Evolutionary conservation across 2,329 filamentous ascomycete genomes (phyloP).

Genomic region (Albophoma yamanashiensis): DNA sequence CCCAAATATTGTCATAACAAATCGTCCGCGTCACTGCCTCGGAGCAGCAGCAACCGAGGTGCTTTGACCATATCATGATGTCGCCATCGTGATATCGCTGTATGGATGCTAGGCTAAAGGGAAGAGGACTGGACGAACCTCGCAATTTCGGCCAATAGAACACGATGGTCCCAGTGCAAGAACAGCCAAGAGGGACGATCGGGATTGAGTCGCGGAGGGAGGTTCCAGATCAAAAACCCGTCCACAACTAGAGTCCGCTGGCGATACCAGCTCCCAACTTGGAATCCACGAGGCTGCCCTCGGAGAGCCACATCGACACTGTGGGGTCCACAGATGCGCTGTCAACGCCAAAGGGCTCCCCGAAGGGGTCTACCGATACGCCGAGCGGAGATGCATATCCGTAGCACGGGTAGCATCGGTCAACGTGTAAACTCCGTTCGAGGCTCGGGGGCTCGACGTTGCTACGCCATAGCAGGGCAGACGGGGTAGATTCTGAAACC

Average conservation of each 20-base stretch:
- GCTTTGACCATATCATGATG: no score
- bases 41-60: no score
- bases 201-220: background rate
- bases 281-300: background rate
- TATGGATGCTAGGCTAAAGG: no score
- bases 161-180: no score
- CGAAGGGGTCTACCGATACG: background rate
- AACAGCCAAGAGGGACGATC: no score
- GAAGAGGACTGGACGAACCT: no score
- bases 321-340: background rate
- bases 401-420: background rate
- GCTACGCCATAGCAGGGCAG: background rate
- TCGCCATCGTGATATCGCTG: no score
- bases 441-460: background rate
- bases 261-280: background rate
- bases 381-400: background rate
- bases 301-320: background rate
- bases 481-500: background rate
- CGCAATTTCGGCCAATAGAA: no score
- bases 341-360: no score
- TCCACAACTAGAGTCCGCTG: no score
- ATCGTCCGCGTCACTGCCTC: no score
- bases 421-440: background rate
- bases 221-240: background rate
- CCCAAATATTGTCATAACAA: no score